Evolutionary conservation across 805 yeast species (phyloP).

Genomic region (Kodamaea leandrae): DNA sequence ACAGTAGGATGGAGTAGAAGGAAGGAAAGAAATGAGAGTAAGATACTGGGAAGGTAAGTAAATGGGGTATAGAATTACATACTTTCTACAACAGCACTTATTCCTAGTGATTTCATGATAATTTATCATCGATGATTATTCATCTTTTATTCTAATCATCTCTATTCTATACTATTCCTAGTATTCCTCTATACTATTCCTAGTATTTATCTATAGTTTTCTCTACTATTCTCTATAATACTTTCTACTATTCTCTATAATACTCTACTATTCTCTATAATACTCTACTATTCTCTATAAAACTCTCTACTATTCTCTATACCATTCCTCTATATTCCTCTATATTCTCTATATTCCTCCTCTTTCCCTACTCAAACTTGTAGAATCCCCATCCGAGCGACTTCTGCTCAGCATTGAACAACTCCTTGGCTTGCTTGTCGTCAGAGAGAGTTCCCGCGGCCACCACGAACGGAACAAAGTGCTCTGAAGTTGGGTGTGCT

Average conservation of each 20-base stretch:
- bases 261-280: background rate
- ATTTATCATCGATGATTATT: too few relatives aligned
- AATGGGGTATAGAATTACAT: too few relatives aligned
- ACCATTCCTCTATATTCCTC: background rate
- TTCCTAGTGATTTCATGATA: too few relatives aligned
- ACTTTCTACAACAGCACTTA: too few relatives aligned
- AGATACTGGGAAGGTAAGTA: too few relatives aligned
- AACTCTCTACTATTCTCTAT: background rate
- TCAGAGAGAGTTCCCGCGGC: slow-evolving; percentile 54
- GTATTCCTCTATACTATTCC: too few relatives aligned
- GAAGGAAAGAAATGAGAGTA: background rate
- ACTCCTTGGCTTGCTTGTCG: slow-evolving; percentile 27
- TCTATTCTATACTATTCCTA: too few relatives aligned
- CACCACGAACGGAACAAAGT: slow-evolving; percentile 64
- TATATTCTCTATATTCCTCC: background rate
- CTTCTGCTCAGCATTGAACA: slow-evolving; percentile 43
- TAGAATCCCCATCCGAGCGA: slow-evolving; percentile 74
- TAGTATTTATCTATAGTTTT: too few relatives aligned
- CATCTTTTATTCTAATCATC: too few relatives aligned
- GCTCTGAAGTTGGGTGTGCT: slow-evolving; percentile 80
- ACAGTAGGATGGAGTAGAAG: background rate
- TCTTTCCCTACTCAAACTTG: slow-evolving; percentile 32
- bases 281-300: background rate
- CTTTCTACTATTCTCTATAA: too few relatives aligned
- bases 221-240: too few relatives aligned